Percentiles rank a stretch among this genome's conserved stretches.
Conservation (phyloP, 371 early-diverging fungal genomes). For the Mucor velutinosus region DNA sequence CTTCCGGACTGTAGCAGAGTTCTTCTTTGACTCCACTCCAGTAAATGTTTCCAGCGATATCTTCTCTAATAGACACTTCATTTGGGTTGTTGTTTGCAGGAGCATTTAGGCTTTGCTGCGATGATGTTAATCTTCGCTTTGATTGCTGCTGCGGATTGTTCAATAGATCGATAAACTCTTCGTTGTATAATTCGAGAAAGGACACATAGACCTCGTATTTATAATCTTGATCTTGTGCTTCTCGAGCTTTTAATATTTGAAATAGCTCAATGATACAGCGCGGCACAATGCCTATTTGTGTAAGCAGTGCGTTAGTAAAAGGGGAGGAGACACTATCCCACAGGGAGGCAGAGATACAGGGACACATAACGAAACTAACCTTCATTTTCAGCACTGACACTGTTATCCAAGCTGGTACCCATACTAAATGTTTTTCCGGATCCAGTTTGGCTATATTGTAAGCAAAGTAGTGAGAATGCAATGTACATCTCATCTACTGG, state of each 20-base stretch:
- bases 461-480: conserved; percentile 1
- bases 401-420: conserved; percentile 74
- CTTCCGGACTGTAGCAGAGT: conserved; percentile 68
- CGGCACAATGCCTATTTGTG: conserved; percentile 79
- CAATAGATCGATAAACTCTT: conserved; percentile 86
- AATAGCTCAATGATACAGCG: conserved; percentile 79
- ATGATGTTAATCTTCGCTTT: conserved; percentile 15
- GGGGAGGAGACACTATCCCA: background rate
- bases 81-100: conserved; percentile 37
- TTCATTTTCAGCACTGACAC: conserved; percentile 48
- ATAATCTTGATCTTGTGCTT: conserved; percentile 41
- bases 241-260: conserved; percentile 34
- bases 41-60: conserved; percentile 81
- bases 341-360: background rate
- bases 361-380: conserved; percentile 13
- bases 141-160: conserved; percentile 34
- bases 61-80: conserved; percentile 82
- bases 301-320: background rate
- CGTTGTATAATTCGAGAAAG: conserved; percentile 96
- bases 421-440: conserved; percentile 99
- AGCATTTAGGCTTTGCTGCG: background rate
- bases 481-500: conserved; percentile 61
- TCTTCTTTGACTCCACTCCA: conserved; percentile 88
- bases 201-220: conserved; percentile 54
- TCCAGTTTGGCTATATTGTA: conserved; percentile 74